Evolutionary conservation across 2,329 filamentous ascomycete genomes (phyloP), one percentile per base, ranked within the genome.

Genomic region (Epichloe uncinata): DNA sequence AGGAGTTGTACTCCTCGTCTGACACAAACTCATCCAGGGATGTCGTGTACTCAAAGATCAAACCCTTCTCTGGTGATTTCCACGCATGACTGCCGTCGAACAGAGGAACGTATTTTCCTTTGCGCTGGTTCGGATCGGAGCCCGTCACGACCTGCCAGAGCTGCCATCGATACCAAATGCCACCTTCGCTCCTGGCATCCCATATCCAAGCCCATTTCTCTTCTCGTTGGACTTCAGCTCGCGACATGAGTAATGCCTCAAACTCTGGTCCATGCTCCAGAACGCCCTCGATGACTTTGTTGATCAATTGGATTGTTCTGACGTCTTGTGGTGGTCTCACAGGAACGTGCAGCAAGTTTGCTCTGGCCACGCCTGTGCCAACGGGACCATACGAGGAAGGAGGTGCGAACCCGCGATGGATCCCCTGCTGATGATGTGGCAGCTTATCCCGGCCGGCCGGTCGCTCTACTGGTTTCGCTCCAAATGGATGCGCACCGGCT

Each of bases 121-220:
- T 70, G 3, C 69, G 67, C 13, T 63, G 63, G 15, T 65, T 67
- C 3, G 69, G 61, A 41, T 74, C 70, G 1, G 74, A 73, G 4
- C 82, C 82, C 1, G 85, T 89, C n/a, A 91, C 72, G 8, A 91
- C 75, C 58, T 93, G 82, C 86, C 90, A 96, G 42, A 97, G 62
- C 42, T 87, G 81, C 85, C 88, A 97, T 42, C 93, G 82, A 65
- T 97, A 97, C 77, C 90, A 98, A 15, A 94, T 78, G 15, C 85
- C 91, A 26, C 81, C 89, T 54, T 76, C 73, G 60, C 82, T 90
- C 55, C 82, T 78, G 18, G 89, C 78, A 63, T 97, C 85, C 83
- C 87, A 98, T 5, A 98, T 73, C 86, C 90, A 98, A 0, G 89
- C 85, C 82, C 91, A 97, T 56, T 84, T 89, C 64, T 95, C 87